Base-by-base conservation (phyloP, 768 basidiomycete species). In the Leccinum rimulosum region DNA sequence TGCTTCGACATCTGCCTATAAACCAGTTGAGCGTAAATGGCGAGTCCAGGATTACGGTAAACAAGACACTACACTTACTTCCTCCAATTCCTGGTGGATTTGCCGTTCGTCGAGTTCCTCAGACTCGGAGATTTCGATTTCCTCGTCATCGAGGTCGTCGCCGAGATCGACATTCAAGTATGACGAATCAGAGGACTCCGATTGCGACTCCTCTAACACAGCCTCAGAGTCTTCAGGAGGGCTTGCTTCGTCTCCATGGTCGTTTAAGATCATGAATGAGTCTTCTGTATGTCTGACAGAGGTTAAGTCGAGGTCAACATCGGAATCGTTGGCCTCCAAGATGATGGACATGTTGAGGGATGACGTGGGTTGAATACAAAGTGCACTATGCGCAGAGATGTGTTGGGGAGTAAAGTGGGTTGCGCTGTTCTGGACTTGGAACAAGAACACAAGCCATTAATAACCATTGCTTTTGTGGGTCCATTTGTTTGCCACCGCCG, bases 101-200 rank as follows among this genome's bases (percentile, higher is more conserved):
- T 59, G 64, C 28, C 60, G 55, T 50, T 61, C 60, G 14, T 59
- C 60, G 30, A 62, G 57, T 51, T 59, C 61, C 8, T 64, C 12
- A 7, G 64, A 70, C n/a, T 52, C 69, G 5, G 38, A 62, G 56
- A 50, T 59, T 56, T 57, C 60, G 25, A 61, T 56, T 27, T 68
- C 68, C 14, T 55, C 60, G 4, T 68, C 64, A 19, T 57, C 61
- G 3, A 35, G 50, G 14, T 61, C 66, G 14, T 58, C 57, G 14
- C n/a, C 60, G 7, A 63, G 60, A 47, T 54, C 62, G 3, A 68
- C 51, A 31, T 68, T 38, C 15, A 66, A 28, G 58, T 60, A 69
- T 28, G 66, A 70, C 2, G 56, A 56, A 45, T 70, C 59, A 6
- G 60, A 70, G 22, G 63, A 54, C 31, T 52, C 58, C 15, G 68